A percentile compares a stretch with the other conserved stretches of the same genome.
phyloP scores from a whole-genome alignment of 805 yeast genomes.

The Teunomyces aglyptinius region DNA sequence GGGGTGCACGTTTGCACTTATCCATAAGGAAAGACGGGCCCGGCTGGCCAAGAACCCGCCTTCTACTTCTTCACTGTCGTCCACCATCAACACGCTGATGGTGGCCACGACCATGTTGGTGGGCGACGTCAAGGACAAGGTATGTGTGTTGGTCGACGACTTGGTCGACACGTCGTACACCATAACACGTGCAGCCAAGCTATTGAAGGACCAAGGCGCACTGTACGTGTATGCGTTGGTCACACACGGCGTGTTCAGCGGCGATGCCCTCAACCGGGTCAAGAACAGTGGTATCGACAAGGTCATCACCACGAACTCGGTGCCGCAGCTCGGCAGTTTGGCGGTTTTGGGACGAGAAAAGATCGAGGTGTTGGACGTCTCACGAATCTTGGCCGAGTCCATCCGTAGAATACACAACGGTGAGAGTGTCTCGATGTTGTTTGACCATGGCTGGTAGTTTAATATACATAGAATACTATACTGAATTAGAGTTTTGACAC shows the following conservation, averaged over 20 bases:
- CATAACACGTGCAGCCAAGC: conserved; percentile 85
- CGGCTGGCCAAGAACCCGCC: conserved; percentile 36
- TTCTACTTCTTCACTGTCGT: conserved; percentile 18
- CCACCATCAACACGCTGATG: conserved; percentile 20
- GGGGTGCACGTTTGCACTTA: conserved; percentile 86
- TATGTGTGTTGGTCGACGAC: conserved; percentile 91
- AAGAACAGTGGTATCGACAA: conserved; percentile 71
- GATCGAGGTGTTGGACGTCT: conserved; percentile 82
- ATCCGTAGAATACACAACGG: conserved; percentile 96
- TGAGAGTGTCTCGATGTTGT: conserved; percentile 89
- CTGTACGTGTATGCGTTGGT: conserved; percentile 78
- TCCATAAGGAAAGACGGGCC: conserved; percentile 86
- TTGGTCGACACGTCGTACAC: conserved; percentile 92
- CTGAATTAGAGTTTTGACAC: too few species aligned
- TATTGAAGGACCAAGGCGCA: conserved; percentile 93
- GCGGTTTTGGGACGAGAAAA: conserved; percentile 48
- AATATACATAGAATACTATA: too few species aligned
- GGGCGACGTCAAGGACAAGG: conserved; percentile 86
- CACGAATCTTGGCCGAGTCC: conserved; percentile 88
- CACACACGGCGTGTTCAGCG: conserved; percentile 91
- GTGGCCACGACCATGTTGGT: conserved; percentile 91
- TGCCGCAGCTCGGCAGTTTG: conserved; percentile 71
- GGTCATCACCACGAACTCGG: conserved; percentile 84
- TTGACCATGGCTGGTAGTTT: conserved; percentile 70
- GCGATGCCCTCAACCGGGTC: conserved; percentile 80